A percentile compares a stretch with the other conserved stretches of the same genome.
phyloP scores from a whole-genome alignment of 176 grass and related monocot genomes.

The Guadua angustifolia region DNA sequence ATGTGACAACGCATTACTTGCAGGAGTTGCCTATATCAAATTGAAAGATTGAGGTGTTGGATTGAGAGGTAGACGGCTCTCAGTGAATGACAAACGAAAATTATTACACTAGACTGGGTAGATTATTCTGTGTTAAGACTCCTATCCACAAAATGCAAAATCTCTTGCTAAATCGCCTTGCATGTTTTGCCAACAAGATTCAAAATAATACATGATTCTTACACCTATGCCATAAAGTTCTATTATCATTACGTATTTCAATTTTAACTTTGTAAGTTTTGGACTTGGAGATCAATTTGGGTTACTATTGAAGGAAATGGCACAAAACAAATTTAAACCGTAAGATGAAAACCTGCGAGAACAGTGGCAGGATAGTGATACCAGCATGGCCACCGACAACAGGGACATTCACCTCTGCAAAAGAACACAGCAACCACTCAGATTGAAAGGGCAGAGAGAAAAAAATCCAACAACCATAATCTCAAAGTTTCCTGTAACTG shows the following conservation, averaged over 20 bases:
- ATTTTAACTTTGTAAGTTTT: background rate
- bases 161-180: background rate
- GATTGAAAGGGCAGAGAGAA: background rate
- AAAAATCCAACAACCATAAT: background rate
- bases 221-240: background rate
- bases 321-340: background rate
- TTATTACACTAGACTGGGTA: background rate
- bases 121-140: background rate
- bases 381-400: constrained; percentile 91
- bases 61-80: background rate
- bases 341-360: constrained; percentile 67
- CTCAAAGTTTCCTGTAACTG: background rate
- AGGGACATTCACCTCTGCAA: constrained; percentile 79
- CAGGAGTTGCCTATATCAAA: constrained; percentile 68
- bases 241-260: background rate
- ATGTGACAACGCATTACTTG: constrained; percentile 63
- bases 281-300: background rate
- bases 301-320: constrained; percentile 4
- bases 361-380: constrained; percentile 82
- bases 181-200: background rate
- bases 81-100: background rate
- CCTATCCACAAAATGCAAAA: background rate
- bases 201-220: background rate
- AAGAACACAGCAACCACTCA: constrained; percentile 6
- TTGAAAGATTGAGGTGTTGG: background rate